These are phyloP conservation scores for Wickerhamomyces hampshirensis DNA, from an alignment of 805 yeast genomes.

Conservation along the genomic window DNA sequence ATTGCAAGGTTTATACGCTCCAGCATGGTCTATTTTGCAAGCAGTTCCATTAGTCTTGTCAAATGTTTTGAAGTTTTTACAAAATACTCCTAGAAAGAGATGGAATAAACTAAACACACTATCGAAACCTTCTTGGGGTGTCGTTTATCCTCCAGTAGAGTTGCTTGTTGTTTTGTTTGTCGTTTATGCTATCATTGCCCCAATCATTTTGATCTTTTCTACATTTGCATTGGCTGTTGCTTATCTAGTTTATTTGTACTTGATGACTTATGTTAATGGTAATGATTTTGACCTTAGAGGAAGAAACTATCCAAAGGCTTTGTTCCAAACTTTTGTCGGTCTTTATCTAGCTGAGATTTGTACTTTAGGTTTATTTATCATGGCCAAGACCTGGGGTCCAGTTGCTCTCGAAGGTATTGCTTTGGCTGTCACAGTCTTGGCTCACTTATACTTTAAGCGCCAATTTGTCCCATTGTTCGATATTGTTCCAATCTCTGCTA, in stretches of 20 bases:
- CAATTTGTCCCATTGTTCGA: conserved; percentile 61
- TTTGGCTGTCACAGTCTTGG: conserved; percentile 49
- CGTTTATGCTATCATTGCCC: conserved; percentile 75
- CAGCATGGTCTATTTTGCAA: conserved; percentile 76
- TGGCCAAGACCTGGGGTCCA: conserved; percentile 76
- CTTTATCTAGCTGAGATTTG: conserved; percentile 68
- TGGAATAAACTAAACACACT: conserved; percentile 73
- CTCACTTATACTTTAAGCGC: conserved; percentile 55
- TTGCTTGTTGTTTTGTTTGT: conserved; percentile 68
- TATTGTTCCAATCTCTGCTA: conserved; percentile 62
- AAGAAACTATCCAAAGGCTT: conserved; percentile 64
- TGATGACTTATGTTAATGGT: conserved; percentile 56
- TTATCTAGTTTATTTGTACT: conserved; percentile 60
- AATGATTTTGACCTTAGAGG: conserved; percentile 62
- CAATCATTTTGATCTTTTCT: conserved; percentile 66
- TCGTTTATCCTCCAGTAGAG: conserved; percentile 73
- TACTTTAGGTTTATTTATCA: conserved; percentile 65
- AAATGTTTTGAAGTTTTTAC: conserved; percentile 69
- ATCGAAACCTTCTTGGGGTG: conserved; percentile 74
- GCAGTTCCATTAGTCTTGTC: conserved; percentile 67
- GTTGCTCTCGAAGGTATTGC: conserved; percentile 64
- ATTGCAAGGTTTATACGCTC: conserved; percentile 73
- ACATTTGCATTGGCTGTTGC: conserved; percentile 50
- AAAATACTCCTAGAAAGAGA: conserved; percentile 86
- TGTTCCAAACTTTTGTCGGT: conserved; percentile 69